Percentiles rank a stretch among this genome's conserved stretches.
These are phyloP conservation scores for Apiotrichum siamense DNA, from an alignment of 1,284 basidiomycete species.

Conservation along the genomic window DNA sequence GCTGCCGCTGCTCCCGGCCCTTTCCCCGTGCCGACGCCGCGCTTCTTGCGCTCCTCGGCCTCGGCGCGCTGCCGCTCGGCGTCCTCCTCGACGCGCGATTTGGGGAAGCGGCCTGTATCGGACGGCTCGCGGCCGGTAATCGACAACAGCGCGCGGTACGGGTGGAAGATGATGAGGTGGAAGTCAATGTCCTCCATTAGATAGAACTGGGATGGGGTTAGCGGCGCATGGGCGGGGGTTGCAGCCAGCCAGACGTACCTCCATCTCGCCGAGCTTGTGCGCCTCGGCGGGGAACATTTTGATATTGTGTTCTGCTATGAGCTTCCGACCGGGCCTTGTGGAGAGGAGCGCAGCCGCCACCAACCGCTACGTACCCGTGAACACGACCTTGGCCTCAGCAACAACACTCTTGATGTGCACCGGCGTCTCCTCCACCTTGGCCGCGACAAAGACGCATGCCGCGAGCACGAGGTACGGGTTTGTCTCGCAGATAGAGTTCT, in stretches of 20 bases:
- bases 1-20: slow-evolving; percentile 5
- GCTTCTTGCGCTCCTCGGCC: slow-evolving; percentile 24
- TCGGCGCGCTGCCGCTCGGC: slow-evolving; percentile 28
- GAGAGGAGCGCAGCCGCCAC: too few species aligned
- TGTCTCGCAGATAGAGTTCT: slow-evolving; percentile 87
- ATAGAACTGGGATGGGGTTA: slow-evolving; percentile 59
- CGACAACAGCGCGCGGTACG: slow-evolving; percentile 77
- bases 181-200: slow-evolving; percentile 94
- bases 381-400: slow-evolving; percentile 71
- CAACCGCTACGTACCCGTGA: slow-evolving; percentile 65
- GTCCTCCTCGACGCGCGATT: slow-evolving; percentile 38
- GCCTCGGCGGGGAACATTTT: slow-evolving; percentile 77
- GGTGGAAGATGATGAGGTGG: slow-evolving; percentile 87
- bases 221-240: background rate
- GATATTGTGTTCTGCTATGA: slow-evolving; percentile 56
- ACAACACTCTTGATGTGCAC: slow-evolving; percentile 90
- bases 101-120: slow-evolving; percentile 39
- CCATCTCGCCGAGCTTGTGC: slow-evolving; percentile 94
- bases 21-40: slow-evolving; percentile 24
- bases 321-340: background rate
- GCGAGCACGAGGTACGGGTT: slow-evolving; percentile 88
- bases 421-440: slow-evolving; percentile 93
- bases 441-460: slow-evolving; percentile 90
- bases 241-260: slow-evolving; percentile 39
- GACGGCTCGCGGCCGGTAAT: slow-evolving; percentile 57